These are phyloP conservation scores for Salix purpurea DNA, from an alignment of 345 rosid species.

Conservation along the genomic window DNA sequence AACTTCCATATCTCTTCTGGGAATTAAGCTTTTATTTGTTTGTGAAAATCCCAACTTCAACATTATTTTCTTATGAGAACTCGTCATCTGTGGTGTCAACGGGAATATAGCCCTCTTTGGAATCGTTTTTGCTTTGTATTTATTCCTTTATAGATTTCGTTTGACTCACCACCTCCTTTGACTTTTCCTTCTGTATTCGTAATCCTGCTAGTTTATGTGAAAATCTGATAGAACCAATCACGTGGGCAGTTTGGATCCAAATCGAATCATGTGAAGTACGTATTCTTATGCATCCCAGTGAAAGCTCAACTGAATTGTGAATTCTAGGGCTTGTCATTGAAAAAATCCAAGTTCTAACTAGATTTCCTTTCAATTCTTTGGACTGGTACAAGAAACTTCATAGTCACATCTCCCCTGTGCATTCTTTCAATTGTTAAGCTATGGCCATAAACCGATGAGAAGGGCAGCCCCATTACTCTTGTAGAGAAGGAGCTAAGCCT, in stretches of 20 bases:
- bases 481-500: neutral
- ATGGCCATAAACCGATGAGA: neutral
- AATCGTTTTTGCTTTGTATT: neutral
- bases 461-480: neutral
- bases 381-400: constrained; percentile 14
- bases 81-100: neutral
- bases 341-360: neutral
- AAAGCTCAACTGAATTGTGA: neutral
- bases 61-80: neutral
- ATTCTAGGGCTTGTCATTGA: neutral
- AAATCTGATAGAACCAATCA: neutral
- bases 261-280: neutral
- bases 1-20: neutral
- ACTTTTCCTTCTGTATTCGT: neutral
- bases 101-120: neutral
- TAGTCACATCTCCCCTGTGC: neutral
- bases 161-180: neutral
- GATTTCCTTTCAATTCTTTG: neutral
- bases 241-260: neutral
- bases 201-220: neutral
- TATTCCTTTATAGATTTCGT: neutral
- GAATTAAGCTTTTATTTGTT: neutral
- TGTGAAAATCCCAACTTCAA: neutral
- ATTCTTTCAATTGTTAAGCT: neutral
- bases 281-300: neutral